phyloP scores from a whole-genome alignment of 345 rosid genomes.

The Brassica napus region DNA sequence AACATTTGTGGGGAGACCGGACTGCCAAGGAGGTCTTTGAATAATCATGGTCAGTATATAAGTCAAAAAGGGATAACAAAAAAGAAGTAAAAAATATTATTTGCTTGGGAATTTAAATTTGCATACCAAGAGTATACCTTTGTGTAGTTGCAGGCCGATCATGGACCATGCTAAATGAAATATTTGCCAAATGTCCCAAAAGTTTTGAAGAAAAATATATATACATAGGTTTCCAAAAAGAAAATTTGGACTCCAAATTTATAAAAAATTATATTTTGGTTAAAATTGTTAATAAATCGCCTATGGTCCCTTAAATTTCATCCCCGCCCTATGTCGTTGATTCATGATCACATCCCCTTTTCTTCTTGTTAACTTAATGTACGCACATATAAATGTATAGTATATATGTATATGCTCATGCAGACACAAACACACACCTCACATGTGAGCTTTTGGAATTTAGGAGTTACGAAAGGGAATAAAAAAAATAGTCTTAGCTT shows the following conservation, averaged over 20 bases:
- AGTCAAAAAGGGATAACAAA: constrained; percentile 23
- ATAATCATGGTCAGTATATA: constrained; percentile 35
- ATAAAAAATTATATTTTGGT: too few species aligned
- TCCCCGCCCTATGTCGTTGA: background rate
- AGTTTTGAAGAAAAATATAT: too few species aligned
- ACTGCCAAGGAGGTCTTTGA: too few species aligned
- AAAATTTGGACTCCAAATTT: too few species aligned
- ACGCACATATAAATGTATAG: background rate
- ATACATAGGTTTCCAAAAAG: too few species aligned
- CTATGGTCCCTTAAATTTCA: too few species aligned
- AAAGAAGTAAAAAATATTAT: background rate
- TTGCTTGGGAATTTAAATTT: background rate
- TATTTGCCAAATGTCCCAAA: too few species aligned
- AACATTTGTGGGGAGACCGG: too few species aligned
- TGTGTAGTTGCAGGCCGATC: background rate
- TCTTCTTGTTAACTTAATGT: constrained; percentile 4
- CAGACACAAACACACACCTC: constrained; percentile 18
- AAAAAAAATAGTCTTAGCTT: background rate
- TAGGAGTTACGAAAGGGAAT: constrained; percentile 29
- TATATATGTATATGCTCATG: background rate
- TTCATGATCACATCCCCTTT: constrained; percentile 13
- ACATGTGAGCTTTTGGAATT: constrained; percentile 19
- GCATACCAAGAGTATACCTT: background rate
- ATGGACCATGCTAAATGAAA: too few species aligned
- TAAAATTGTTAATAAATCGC: too few species aligned